A percentile compares a stretch with the other conserved stretches of the same genome.
Conservation (phyloP, 306 rosid species). For the Myrica gale region DNA sequence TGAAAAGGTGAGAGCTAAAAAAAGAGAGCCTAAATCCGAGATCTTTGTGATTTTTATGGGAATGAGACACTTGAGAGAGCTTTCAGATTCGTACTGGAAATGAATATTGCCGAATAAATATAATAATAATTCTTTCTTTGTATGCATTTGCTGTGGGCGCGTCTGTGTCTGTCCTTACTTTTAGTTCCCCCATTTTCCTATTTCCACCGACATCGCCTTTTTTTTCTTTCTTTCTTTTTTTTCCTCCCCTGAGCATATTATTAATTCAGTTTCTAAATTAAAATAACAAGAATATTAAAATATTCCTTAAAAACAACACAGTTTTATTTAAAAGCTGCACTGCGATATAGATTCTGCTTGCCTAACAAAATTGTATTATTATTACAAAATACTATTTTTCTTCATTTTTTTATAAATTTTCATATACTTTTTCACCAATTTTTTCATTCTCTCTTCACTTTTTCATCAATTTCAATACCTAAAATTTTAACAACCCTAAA, state of each 20-base stretch:
- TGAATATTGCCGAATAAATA: background rate
- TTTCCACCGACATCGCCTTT: constrained; percentile 50
- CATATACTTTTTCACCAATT: too few relatives aligned
- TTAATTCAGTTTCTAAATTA: too few relatives aligned
- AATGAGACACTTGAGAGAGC: constrained; percentile 21
- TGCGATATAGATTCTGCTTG: too few relatives aligned
- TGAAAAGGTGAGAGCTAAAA: constrained; percentile 23
- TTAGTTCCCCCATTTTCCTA: constrained; percentile 9
- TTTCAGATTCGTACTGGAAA: constrained; percentile 44
- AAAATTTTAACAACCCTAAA: too few relatives aligned
- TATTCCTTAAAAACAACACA: too few relatives aligned
- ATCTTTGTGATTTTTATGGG: background rate
- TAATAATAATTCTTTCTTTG: background rate
- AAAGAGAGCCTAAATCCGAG: constrained; percentile 25
- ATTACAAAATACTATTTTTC: too few relatives aligned
- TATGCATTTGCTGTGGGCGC: constrained; percentile 16
- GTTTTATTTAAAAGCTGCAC: too few relatives aligned
- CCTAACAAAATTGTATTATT: too few relatives aligned
- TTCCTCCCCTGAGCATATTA: background rate
- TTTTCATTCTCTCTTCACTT: too few relatives aligned
- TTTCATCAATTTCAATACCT: too few relatives aligned
- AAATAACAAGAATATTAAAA: too few relatives aligned
- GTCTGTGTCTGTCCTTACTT: background rate
- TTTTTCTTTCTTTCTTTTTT: constrained; percentile 18
- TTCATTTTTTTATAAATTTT: too few relatives aligned